Conservation (phyloP, 352 stramenopile species). For the Globisporangium apiculatum region DNA sequence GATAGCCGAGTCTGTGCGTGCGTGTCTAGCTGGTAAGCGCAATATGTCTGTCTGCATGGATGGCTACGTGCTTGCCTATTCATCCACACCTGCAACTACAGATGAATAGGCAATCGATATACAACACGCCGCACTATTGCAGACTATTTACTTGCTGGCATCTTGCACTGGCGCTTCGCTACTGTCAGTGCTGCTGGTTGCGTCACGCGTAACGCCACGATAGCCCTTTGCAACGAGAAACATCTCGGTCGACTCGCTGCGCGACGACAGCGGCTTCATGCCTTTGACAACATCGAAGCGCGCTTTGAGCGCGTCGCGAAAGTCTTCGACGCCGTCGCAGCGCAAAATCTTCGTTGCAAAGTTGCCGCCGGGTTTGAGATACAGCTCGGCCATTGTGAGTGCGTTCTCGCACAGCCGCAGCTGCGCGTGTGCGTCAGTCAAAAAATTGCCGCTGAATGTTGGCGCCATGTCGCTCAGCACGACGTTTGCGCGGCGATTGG, state of each 20-base stretch:
- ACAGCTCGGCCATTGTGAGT: constrained; percentile 78
- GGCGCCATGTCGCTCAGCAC: constrained; percentile 88
- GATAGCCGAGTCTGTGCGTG: too few species aligned
- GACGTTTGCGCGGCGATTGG: constrained; percentile 48
- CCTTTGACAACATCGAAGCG: constrained; percentile 66
- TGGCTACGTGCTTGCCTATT: too few species aligned
- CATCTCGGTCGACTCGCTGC: constrained; percentile 80
- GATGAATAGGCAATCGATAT: too few species aligned
- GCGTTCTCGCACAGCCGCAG: constrained; percentile 83
- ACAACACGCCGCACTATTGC: too few species aligned
- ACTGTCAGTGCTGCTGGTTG: background rate
- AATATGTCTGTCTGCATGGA: too few species aligned
- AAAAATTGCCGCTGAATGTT: constrained; percentile 70
- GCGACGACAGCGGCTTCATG: constrained; percentile 75
- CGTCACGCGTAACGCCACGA: constrained; percentile 13
- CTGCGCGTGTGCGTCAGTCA: constrained; percentile 72
- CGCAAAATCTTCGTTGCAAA: constrained; percentile 83
- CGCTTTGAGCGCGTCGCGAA: constrained; percentile 65
- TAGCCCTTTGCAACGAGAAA: constrained; percentile 79
- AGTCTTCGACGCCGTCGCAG: constrained; percentile 68
- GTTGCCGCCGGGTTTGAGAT: constrained; percentile 62
- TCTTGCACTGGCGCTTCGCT: background rate
- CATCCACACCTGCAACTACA: too few species aligned
- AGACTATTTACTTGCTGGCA: background rate
- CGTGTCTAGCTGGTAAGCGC: background rate